Base-by-base conservation (phyloP, 202 grass and related monocot genomes). In the Schoenoplectus triqueter region DNA sequence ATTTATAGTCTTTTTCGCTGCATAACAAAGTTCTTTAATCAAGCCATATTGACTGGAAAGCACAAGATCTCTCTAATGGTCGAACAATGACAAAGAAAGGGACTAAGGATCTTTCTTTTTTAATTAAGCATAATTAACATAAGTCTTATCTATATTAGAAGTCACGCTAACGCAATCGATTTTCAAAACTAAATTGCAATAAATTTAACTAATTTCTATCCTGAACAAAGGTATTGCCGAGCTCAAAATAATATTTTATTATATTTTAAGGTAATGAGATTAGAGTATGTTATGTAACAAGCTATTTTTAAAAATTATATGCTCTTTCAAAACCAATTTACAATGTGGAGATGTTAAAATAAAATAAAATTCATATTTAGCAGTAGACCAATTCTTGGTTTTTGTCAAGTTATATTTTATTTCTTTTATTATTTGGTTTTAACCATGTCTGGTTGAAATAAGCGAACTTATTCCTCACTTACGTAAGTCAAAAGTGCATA, bases 71-170 rank as follows among this genome's bases (percentile, higher is more conserved):
- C 44, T 18, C 42, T 71, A 48, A 48, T 71, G 68, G 13, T 17
- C 47, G 13, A 47, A 19, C 42, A n/a, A 73, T 73, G 45, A 73
- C 69, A 73, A 73, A 48, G 46, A 73, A 73, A 73, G 9, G 42
- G 46, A 18, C 2, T 9, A 73, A 8, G 7, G 7, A 73, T 51
- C 19, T 20, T 21, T 51, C 3, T n/a, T n/a, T n/a, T 73, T 61
- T 61, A 6, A 61, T 18, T 5, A 61, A 61, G 5, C 59, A 61
- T 5, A 10, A 40, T 71, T 71, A 1, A 17, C 68, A 48, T 19
- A 19, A 18, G 2, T 48, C 45, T 49, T 48, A 8, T 47, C 6
- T 9, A 72, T 71, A 72, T 71, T 47, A 50, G 2, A 7, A 50
- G 8, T 66, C 69, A 49, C 2, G 67, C 42, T 70, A 45, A 45